phyloP scores from a whole-genome alignment of 345 rosid species.

The Gossypium raimondii region DNA sequence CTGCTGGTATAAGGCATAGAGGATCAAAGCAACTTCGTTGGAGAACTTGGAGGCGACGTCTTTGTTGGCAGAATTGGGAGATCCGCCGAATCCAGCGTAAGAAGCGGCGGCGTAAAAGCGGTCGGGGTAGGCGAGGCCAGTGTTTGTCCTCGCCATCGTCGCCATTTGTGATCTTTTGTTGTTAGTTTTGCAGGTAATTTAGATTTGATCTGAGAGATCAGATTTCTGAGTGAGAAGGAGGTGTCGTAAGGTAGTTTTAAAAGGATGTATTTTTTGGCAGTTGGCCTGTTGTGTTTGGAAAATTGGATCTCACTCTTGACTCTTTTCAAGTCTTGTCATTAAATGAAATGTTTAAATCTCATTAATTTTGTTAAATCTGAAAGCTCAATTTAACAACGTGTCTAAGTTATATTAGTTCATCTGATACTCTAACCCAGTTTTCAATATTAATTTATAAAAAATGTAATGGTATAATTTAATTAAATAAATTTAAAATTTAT shows the following conservation, averaged over 20 bases:
- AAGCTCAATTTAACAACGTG: no score
- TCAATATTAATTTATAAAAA: no score
- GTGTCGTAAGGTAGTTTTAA: neutral
- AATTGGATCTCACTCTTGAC: neutral
- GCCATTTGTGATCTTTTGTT: constrained; percentile 13
- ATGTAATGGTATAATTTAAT: no score
- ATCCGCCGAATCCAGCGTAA: constrained; percentile 86
- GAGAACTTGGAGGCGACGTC: constrained; percentile 66
- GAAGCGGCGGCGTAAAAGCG: constrained; percentile 95
- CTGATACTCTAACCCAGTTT: no score
- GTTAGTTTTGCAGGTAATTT: neutral
- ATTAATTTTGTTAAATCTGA: no score
- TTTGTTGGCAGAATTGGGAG: constrained; percentile 49
- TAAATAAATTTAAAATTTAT: no score
- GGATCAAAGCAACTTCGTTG: constrained; percentile 74
- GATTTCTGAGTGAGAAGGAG: neutral
- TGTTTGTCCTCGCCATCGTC: constrained; percentile 82
- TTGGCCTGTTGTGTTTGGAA: neutral
- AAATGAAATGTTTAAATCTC: no score
- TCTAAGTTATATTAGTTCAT: no score
- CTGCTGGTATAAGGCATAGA: constrained; percentile 89
- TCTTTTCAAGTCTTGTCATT: neutral
- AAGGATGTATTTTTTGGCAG: neutral
- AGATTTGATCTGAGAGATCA: constrained; percentile 8
- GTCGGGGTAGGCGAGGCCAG: constrained; percentile 96